phyloP scores from a whole-genome alignment of 2,329 filamentous ascomycete genomes.

The Pseudocercospora crystallina region DNA sequence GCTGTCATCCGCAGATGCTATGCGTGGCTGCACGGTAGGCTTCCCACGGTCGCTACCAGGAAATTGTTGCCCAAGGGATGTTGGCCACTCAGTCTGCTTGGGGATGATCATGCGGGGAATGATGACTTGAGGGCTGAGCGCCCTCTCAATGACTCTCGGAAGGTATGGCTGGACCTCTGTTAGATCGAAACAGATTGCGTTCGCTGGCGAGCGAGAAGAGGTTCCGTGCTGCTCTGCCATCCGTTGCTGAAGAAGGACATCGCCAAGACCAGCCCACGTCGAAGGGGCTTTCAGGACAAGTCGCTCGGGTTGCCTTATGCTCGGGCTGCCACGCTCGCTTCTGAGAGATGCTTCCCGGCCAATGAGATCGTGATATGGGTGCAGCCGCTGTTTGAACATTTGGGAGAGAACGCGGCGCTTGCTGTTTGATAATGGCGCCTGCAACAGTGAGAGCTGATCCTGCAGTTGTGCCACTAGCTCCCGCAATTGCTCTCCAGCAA shows the following conservation, averaged over 20 bases:
- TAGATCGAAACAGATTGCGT: slow-evolving; percentile 31
- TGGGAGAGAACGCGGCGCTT: slow-evolving; percentile 53
- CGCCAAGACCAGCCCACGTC: slow-evolving; percentile 36
- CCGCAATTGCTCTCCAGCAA: slow-evolving; percentile 53
- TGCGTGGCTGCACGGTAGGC: slow-evolving; percentile 33
- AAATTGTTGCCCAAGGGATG: slow-evolving; percentile 31
- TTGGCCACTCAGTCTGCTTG: slow-evolving; percentile 14
- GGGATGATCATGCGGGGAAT: slow-evolving; percentile 1
- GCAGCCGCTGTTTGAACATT: slow-evolving; percentile 54
- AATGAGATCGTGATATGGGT: slow-evolving; percentile 52
- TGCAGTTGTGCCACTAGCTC: slow-evolving; percentile 51
- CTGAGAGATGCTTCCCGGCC: slow-evolving; percentile 13
- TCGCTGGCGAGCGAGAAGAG: slow-evolving; percentile 16
- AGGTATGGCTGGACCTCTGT: background rate
- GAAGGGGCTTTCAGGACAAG: slow-evolving; percentile 27
- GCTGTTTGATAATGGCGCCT: slow-evolving; percentile 51
- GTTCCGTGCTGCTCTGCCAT: slow-evolving; percentile 30
- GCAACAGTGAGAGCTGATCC: slow-evolving; percentile 56
- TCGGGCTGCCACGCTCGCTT: background rate
- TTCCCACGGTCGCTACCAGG: slow-evolving; percentile 32
- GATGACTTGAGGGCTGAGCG: slow-evolving; percentile 9
- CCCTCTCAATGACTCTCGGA: background rate
- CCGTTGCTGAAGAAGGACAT: slow-evolving; percentile 31
- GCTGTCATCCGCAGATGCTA: slow-evolving; percentile 29
- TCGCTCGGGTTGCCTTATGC: slow-evolving; percentile 13